Percentiles rank a stretch among this genome's conserved stretches.
phyloP scores from a whole-genome alignment of 1,284 basidiomycete species.

The Apiotrichum sp. region DNA sequence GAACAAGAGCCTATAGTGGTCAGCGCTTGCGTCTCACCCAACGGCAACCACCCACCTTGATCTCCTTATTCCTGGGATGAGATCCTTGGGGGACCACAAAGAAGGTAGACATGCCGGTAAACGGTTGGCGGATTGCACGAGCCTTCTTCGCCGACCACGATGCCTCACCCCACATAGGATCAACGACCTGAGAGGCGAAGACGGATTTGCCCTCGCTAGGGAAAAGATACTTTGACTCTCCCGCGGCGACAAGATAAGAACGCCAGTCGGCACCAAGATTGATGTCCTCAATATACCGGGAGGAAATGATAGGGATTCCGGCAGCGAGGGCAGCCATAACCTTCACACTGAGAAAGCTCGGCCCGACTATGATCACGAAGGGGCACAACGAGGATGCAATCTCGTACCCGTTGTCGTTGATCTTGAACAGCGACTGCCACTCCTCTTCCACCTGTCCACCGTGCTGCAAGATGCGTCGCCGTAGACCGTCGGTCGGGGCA shows the following conservation, averaged over 20 bases:
- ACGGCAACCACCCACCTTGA: conserved; percentile 22
- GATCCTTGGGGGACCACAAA: conserved; percentile 23
- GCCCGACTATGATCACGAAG: conserved; percentile 63
- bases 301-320: conserved; percentile 74
- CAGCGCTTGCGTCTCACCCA: background rate
- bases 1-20: conserved; percentile 50
- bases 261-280: conserved; percentile 56
- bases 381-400: conserved; percentile 32
- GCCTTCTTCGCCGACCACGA: conserved; percentile 48
- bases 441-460: conserved; percentile 62
- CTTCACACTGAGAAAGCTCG: conserved; percentile 66
- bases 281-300: conserved; percentile 56
- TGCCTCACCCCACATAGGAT: conserved; percentile 60
- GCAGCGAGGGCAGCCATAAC: conserved; percentile 72
- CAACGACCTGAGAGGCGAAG: conserved; percentile 61
- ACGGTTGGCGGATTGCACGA: conserved; percentile 48
- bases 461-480: conserved; percentile 51
- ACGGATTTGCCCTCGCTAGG: conserved; percentile 31
- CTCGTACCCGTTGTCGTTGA: conserved; percentile 2
- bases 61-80: conserved; percentile 5
- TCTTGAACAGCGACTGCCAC: conserved; percentile 58
- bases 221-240: conserved; percentile 53
- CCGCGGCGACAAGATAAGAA: conserved; percentile 61
- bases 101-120: conserved; percentile 26
- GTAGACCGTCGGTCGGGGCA: conserved; percentile 22